Conservation (phyloP, 176 grass and related monocot species). For the Phragmites australis region DNA sequence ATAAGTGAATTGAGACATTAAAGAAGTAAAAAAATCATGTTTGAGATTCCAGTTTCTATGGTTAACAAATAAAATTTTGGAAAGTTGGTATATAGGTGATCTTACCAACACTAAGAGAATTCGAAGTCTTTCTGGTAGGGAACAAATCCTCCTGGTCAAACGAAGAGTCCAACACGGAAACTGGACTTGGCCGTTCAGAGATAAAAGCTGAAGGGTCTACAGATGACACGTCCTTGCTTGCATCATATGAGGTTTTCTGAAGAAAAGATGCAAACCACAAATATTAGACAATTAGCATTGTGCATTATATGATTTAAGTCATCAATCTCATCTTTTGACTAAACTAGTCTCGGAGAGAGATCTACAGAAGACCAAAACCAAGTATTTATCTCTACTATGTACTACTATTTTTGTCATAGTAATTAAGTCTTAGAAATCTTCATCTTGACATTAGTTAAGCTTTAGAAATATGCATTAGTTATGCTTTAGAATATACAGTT, state of each 20-base stretch:
- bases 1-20: background rate
- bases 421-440: background rate
- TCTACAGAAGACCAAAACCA: background rate
- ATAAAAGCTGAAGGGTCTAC: constrained; percentile 44
- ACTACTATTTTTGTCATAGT: background rate
- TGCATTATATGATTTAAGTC: background rate
- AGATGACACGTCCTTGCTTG: constrained; percentile 55
- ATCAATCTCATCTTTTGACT: background rate
- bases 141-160: constrained; percentile 61
- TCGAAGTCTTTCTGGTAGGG: constrained; percentile 34
- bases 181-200: constrained; percentile 65
- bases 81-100: constrained; percentile 8
- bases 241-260: constrained; percentile 69
- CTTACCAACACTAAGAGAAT: constrained; percentile 53
- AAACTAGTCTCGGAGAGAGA: background rate
- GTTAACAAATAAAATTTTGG: constrained; percentile 24
- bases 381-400: background rate
- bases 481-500: background rate
- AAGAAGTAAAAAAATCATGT: background rate
- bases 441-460: constrained; percentile 22
- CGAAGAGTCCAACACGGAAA: constrained; percentile 74
- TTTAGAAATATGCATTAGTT: constrained; percentile 32
- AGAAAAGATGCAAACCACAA: constrained; percentile 31
- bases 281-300: constrained; percentile 19
- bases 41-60: constrained; percentile 19